Conservation (phyloP, 169 alveolate genomes). For the Hepatocystis sp. region DNA sequence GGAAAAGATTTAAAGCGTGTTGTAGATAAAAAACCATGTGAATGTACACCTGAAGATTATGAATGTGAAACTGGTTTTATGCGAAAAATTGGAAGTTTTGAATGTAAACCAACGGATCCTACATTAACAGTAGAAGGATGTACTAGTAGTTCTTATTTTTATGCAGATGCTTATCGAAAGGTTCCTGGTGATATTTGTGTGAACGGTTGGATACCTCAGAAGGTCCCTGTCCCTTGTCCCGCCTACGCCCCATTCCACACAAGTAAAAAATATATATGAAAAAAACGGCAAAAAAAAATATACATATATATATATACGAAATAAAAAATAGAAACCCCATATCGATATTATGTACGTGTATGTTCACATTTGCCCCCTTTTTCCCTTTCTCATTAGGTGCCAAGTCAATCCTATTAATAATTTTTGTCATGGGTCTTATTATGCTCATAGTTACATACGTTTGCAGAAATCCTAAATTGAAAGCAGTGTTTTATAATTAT, state of each 20-base stretch:
- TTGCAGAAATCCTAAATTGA: slow-evolving; percentile 67
- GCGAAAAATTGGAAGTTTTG: slow-evolving; percentile 88
- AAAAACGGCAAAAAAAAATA: no score
- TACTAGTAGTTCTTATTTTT: slow-evolving; percentile 83
- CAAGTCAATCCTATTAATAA: slow-evolving; percentile 62
- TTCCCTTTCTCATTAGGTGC: slow-evolving; percentile 19
- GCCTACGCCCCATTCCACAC: slow-evolving; percentile 88
- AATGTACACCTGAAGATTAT: slow-evolving; percentile 97
- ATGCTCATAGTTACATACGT: slow-evolving; percentile 73
- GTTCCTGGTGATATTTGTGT: slow-evolving; percentile 97
- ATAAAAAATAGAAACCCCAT: no score
- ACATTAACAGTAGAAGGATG: slow-evolving; percentile 84
- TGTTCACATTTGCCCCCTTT: no score
- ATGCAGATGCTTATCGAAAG: slow-evolving; percentile 94
- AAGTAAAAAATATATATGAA: slow-evolving; percentile 77
- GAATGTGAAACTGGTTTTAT: slow-evolving; percentile 98
- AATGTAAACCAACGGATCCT: slow-evolving; percentile 87
- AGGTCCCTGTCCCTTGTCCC: slow-evolving; percentile 95
- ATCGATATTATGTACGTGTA: no score
- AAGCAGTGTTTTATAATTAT: slow-evolving; percentile 53
- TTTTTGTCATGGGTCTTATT: slow-evolving; percentile 47
- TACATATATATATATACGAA: no score
- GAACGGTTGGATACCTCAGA: slow-evolving; percentile 96
- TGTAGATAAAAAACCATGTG: slow-evolving; percentile 92
- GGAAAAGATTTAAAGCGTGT: slow-evolving; percentile 96